Conservation (phyloP, 106 monocot genomes). For the Dioscorea dumetorum region DNA sequence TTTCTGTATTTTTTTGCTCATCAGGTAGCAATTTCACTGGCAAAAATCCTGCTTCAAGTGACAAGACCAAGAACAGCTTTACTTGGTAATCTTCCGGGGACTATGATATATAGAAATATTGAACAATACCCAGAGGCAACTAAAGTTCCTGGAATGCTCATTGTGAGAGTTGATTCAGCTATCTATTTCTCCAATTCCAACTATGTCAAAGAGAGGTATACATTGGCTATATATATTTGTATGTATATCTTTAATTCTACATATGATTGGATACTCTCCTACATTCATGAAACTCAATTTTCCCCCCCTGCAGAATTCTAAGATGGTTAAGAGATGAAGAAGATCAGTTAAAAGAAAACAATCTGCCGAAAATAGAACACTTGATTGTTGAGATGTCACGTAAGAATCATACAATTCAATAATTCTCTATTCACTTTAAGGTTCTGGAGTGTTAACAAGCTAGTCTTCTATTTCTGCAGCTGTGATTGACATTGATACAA, state of each 20-base stretch:
- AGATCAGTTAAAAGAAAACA: slow-evolving; percentile 24
- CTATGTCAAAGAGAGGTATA: slow-evolving; percentile 56
- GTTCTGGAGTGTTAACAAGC: neutral
- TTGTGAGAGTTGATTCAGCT: slow-evolving; percentile 65
- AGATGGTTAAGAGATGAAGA: slow-evolving; percentile 82
- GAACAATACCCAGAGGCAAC: slow-evolving; percentile 55
- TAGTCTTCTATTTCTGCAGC: slow-evolving; percentile 26
- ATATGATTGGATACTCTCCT: too few relatives aligned
- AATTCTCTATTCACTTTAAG: neutral
- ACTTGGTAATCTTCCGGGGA: slow-evolving; percentile 54
- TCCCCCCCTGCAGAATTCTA: slow-evolving; percentile 36
- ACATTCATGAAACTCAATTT: too few relatives aligned
- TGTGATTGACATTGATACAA: slow-evolving; percentile 69
- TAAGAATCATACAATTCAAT: slow-evolving; percentile 14
- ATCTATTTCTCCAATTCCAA: slow-evolving; percentile 66
- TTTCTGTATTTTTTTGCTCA: neutral
- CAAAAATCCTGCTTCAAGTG: slow-evolving; percentile 58
- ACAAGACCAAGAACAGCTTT: slow-evolving; percentile 59
- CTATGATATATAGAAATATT: slow-evolving; percentile 48
- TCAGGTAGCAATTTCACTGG: slow-evolving; percentile 56
- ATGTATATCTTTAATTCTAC: too few relatives aligned
- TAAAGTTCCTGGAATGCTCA: slow-evolving; percentile 34
- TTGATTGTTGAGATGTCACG: slow-evolving; percentile 82
- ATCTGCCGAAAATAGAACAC: slow-evolving; percentile 34
- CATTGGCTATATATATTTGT: too few relatives aligned